phyloP scores from a whole-genome alignment of 257 asterid genomes.

The Fraxinus anomala region DNA sequence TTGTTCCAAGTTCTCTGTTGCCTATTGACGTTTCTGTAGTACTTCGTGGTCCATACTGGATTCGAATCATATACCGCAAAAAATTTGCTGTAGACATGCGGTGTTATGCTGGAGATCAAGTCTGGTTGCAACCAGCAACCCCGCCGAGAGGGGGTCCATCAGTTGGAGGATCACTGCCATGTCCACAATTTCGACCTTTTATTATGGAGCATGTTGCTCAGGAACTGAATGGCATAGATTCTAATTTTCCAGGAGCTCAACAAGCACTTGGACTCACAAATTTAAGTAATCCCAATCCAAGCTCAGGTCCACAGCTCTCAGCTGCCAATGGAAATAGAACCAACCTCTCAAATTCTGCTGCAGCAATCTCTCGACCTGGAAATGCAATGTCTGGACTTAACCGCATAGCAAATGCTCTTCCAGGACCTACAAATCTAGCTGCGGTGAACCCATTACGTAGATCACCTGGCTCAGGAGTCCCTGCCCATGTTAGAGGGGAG shows the following conservation, averaged over 20 bases:
- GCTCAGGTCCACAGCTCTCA: slow-evolving; percentile 60
- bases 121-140: slow-evolving; percentile 99
- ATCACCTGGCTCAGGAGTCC: slow-evolving; percentile 84
- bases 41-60: slow-evolving; percentile 98
- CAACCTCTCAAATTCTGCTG: slow-evolving; percentile 52
- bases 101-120: slow-evolving; percentile 99
- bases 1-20: slow-evolving; percentile 96
- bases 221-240: slow-evolving; percentile 92
- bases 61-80: slow-evolving; percentile 90
- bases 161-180: slow-evolving; percentile 94
- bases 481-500: slow-evolving; percentile 96
- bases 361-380: slow-evolving; percentile 67
- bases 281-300: slow-evolving; percentile 51
- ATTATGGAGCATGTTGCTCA: slow-evolving; percentile 99
- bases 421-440: slow-evolving; percentile 59
- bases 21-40: slow-evolving; percentile 99
- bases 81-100: slow-evolving; percentile 98
- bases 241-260: slow-evolving; percentile 77
- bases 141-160: slow-evolving; percentile 95
- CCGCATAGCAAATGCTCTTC: slow-evolving; percentile 71
- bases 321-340: slow-evolving; percentile 62
- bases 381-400: slow-evolving; percentile 65
- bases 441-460: slow-evolving; percentile 62
- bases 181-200: slow-evolving; percentile 99
- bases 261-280: slow-evolving; percentile 70